Base-by-base conservation (phyloP, 371 early-diverging fungal species). In the Chytridiales sp. region DNA sequence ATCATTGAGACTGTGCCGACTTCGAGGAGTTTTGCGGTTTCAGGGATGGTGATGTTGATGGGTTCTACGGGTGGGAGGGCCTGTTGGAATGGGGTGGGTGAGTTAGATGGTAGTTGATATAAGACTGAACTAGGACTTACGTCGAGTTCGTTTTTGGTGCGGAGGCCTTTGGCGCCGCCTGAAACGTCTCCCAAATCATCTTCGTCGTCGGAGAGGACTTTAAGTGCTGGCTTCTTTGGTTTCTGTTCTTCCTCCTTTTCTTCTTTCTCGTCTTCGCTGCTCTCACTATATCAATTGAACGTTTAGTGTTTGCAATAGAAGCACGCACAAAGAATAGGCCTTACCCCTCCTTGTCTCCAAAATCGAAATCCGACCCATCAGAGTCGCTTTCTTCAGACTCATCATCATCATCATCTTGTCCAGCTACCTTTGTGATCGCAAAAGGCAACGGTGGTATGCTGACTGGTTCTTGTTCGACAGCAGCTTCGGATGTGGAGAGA, bases 1-100 rank as follows among this genome's bases (percentile, higher is more conserved):
- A 89, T 66, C 13, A 83, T 72, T 51, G 81, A 76, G 35, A 97
- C 68, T 1, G 56, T 27, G 22, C 97, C 97, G 24, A 94, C 75
- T 1, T 65, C 56, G 24, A 67, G 55, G 4, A 92, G 57, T 21
- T 74, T 62, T 5, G 82, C 74, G 13, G 81, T 68, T 1, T 77
- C 70, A 2, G 85, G 85, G 9, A 94, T 70, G 27, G 67, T 64
- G 41, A 88, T 73, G 5, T 80, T 62, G 1, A 76, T 43, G 17
- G 89, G 89, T 43, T 82, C 80, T 4, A 83, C 59, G 11, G 62
- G 59, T 21, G 68, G 74, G 4, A 69, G 64, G n/a, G 48, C 34
- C 64, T 64, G 46, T 3, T 26, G 17, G 2, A 46, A 21, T 41
- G 4, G 17, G 47, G 22, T 1, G 19, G n/a, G 35, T 41, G 35